Evolutionary conservation across 352 stramenopile species (phyloP).

Genomic region (Phytopythium montanum): DNA sequence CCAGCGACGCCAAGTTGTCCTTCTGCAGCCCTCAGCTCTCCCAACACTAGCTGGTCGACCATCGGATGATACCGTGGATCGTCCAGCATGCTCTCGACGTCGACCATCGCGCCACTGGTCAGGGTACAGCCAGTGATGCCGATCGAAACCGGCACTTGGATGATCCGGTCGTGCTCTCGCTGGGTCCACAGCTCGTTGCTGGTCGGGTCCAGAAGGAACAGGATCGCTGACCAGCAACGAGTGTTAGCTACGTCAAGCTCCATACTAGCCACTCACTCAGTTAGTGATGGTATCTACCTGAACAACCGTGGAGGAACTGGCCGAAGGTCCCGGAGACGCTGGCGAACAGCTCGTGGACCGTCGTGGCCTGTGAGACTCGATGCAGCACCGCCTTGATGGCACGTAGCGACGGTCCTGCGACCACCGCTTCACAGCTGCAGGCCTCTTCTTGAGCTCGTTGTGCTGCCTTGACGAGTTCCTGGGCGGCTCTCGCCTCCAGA

Average conservation of each 20-base stretch:
- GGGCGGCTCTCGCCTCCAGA: background rate
- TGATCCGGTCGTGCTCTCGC: conserved; percentile 32
- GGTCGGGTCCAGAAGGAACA: conserved; percentile 61
- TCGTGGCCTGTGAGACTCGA: conserved; percentile 26
- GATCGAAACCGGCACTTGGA: conserved; percentile 49
- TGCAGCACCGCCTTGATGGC: conserved; percentile 48
- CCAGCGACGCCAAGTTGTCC: background rate
- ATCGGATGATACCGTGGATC: conserved; percentile 60
- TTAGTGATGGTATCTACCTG: conserved; percentile 13
- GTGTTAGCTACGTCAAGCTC: background rate
- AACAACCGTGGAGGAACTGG: conserved; percentile 36
- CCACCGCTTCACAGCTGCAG: background rate
- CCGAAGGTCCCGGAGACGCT: conserved; percentile 30
- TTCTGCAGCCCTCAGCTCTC: conserved; percentile 15
- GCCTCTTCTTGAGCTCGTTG: background rate
- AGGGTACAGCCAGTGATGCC: conserved; percentile 54
- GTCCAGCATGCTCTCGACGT: conserved; percentile 31
- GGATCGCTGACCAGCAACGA: conserved; percentile 21
- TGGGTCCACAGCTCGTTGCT: conserved; percentile 70
- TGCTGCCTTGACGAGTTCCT: background rate
- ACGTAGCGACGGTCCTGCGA: conserved; percentile 18
- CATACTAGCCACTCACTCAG: background rate
- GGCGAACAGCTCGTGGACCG: conserved; percentile 40
- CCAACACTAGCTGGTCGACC: conserved; percentile 55
- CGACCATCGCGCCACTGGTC: conserved; percentile 27